phyloP scores from a whole-genome alignment of 768 basidiomycete genomes.

The Nidularia sp. region DNA sequence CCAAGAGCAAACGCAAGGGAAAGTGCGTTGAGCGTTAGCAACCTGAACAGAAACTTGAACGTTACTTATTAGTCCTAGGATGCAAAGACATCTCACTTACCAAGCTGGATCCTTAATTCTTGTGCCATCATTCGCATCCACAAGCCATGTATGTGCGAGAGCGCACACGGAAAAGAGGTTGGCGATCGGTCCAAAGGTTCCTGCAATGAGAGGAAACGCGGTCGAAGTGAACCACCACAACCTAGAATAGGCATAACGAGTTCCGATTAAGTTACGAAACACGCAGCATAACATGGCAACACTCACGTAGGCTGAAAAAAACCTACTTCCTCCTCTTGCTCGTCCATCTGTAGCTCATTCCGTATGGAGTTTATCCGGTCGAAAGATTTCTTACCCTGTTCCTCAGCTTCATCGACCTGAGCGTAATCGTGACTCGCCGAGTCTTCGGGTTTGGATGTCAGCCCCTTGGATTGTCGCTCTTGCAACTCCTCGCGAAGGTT shows the following conservation, averaged over 20 bases:
- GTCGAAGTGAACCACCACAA: constrained; percentile 38
- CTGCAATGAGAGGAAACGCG: constrained; percentile 34
- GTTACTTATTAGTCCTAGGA: too few relatives aligned
- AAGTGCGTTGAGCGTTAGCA: constrained; percentile 22
- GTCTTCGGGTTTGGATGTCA: neutral
- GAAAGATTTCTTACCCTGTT: neutral
- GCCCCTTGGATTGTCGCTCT: neutral
- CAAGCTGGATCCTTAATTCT: constrained; percentile 26
- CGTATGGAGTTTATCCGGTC: neutral
- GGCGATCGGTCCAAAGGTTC: constrained; percentile 35
- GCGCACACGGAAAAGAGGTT: constrained; percentile 35
- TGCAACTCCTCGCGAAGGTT: constrained; percentile 2
- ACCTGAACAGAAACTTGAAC: constrained; percentile 13
- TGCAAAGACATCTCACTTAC: constrained; percentile 12
- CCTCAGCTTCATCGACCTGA: neutral
- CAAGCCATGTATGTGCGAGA: constrained; percentile 29
- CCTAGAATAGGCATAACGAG: constrained; percentile 9
- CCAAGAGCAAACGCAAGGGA: constrained; percentile 26
- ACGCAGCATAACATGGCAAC: neutral
- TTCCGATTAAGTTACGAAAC: neutral
- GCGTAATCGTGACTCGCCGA: neutral
- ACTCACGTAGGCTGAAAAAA: constrained; percentile 16
- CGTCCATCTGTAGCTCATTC: constrained; percentile 31
- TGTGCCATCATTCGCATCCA: constrained; percentile 10
- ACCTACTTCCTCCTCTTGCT: constrained; percentile 18